phyloP scores from a whole-genome alignment of 2,329 filamentous ascomycete genomes.

The Rasamsonia emersonii region DNA sequence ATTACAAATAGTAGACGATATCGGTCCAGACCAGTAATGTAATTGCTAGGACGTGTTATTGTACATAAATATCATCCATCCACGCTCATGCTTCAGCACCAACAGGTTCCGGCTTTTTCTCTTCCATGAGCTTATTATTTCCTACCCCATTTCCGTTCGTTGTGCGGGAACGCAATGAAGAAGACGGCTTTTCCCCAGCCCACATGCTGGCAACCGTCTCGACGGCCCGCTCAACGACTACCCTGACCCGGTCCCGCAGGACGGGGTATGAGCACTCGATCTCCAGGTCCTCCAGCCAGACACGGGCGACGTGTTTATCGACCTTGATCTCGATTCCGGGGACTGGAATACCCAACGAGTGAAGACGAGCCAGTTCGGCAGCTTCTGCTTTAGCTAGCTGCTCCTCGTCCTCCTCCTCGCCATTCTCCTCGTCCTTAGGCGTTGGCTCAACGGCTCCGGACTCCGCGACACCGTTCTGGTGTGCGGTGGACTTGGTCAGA shows the following conservation, averaged over 20 bases:
- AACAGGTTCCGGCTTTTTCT: no score
- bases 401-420: conserved; percentile 33
- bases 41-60: no score
- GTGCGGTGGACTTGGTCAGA: conserved; percentile 19
- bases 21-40: no score
- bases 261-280: conserved; percentile 76
- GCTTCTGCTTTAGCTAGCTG: conserved; percentile 48
- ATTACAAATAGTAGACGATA: no score
- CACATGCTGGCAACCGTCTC: conserved; percentile 73
- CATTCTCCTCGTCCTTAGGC: conserved; percentile 18
- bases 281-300: conserved; percentile 88
- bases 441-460: conserved; percentile 10
- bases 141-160: no score
- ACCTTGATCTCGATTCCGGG: conserved; percentile 81
- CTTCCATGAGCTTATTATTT: no score
- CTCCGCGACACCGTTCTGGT: conserved; percentile 10
- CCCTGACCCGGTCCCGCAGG: conserved; percentile 73
- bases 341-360: conserved; percentile 78
- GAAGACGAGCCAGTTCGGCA: conserved; percentile 66
- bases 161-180: no score
- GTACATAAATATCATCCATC: no score
- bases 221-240: conserved; percentile 80
- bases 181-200: conserved; percentile 27
- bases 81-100: no score
- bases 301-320: conserved; percentile 75